A percentile compares a stretch with the other conserved stretches of the same genome.
phyloP scores from a whole-genome alignment of 176 grass and related monocot genomes.

The Chrysopogon serrulatus region DNA sequence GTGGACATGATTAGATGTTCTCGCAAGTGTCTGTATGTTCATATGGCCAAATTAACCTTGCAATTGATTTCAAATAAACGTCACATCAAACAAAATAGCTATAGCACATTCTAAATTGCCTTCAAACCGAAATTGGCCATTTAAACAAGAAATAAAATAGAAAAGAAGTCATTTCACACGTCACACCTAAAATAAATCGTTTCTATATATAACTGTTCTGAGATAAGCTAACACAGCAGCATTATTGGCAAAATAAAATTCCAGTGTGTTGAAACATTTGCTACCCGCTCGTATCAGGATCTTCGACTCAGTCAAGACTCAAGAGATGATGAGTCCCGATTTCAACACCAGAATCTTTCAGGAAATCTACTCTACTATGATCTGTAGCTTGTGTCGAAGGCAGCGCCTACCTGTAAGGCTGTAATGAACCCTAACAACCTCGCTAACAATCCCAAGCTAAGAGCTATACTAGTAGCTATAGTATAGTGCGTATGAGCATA shows the following conservation, averaged over 20 bases:
- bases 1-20: neutral
- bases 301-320: neutral
- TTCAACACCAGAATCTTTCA: neutral
- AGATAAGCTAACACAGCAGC: neutral
- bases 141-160: too few relatives aligned
- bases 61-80: neutral
- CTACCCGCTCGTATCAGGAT: neutral
- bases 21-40: neutral
- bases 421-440: neutral
- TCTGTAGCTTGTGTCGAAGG: neutral
- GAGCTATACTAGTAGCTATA: neutral
- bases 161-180: neutral
- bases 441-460: neutral
- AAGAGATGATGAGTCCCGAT: neutral
- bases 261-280: neutral
- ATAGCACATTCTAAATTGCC: neutral
- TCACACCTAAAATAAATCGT: too few relatives aligned
- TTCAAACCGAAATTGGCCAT: neutral
- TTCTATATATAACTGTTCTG: neutral
- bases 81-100: neutral
- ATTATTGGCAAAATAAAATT: neutral
- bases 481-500: neutral
- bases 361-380: neutral
- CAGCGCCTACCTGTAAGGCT: neutral
- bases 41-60: neutral